Evolutionary conservation across 345 rosid species (phyloP).

Genomic region (Boechera divaricarpa): DNA sequence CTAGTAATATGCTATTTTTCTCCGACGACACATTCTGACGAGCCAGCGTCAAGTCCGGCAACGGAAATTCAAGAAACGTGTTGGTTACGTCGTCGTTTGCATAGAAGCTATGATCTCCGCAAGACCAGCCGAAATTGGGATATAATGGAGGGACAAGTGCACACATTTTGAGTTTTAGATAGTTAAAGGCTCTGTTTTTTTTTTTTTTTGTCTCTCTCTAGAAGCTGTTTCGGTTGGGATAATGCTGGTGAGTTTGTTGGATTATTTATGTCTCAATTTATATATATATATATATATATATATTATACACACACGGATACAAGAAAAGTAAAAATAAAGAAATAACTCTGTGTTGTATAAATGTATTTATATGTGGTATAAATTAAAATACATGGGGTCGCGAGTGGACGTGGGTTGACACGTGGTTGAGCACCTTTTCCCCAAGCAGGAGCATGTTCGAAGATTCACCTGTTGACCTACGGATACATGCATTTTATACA

Average conservation of each 20-base stretch:
- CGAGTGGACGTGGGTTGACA: constrained; percentile 35
- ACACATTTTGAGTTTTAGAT: constrained; percentile 32
- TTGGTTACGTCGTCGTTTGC: constrained; percentile 1
- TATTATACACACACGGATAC: not conserved
- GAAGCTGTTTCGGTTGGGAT: constrained; percentile 30
- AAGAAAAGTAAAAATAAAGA: not conserved
- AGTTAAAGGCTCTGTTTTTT: not conserved
- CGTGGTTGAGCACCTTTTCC: constrained; percentile 39
- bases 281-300: constrained; percentile 15
- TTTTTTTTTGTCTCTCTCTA: not conserved
- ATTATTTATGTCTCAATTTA: constrained; percentile 14
- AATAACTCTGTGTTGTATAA: not conserved
- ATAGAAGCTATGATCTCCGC: constrained; percentile 24
- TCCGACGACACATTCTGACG: constrained; percentile 36
- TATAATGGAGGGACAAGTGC: constrained; percentile 42
- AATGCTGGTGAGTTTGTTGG: constrained; percentile 41
- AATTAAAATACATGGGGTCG: constrained; percentile 9
- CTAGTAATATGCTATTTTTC: not conserved
- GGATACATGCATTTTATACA: not conserved
- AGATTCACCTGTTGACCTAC: constrained; percentile 25
- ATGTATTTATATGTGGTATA: not conserved
- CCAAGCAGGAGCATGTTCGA: constrained; percentile 28
- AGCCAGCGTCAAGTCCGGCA: constrained; percentile 37
- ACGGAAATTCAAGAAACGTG: constrained; percentile 38
- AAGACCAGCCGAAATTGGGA: constrained; percentile 36